Evolutionary conservation across 352 stramenopile species (phyloP).

Genomic region (Albugo laibachii): DNA sequence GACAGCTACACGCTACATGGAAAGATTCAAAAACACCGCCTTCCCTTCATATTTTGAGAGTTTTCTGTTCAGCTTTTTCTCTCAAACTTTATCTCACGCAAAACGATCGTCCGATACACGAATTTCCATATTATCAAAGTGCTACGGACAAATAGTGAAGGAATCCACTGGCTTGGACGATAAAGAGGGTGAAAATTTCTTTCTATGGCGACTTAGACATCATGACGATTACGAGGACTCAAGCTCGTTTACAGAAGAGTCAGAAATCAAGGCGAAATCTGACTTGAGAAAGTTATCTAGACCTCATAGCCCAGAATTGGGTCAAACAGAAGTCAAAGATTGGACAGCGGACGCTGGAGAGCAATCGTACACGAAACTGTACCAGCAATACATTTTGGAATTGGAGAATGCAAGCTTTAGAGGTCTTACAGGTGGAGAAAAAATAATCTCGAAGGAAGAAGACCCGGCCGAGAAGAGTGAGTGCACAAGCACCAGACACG

Average conservation of each 20-base stretch:
- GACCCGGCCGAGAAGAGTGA: background rate
- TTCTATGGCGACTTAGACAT: constrained; percentile 66
- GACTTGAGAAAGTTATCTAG: background rate
- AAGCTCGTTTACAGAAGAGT: constrained; percentile 17
- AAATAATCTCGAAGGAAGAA: too few relatives aligned
- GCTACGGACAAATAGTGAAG: constrained; percentile 81
- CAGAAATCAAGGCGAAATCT: constrained; percentile 20
- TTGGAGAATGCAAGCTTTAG: too few relatives aligned
- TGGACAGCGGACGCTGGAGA: too few relatives aligned
- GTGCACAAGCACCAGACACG: too few relatives aligned
- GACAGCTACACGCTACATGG: constrained; percentile 76
- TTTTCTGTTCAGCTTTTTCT: constrained; percentile 81
- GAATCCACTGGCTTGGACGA: constrained; percentile 84
- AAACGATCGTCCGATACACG: constrained; percentile 80
- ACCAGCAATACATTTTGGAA: too few relatives aligned
- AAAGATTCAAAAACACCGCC: constrained; percentile 48
- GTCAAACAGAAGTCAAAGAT: too few relatives aligned
- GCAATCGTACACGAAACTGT: too few relatives aligned
- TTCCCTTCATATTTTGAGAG: constrained; percentile 76
- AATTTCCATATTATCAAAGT: constrained; percentile 83
- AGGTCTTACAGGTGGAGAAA: too few relatives aligned
- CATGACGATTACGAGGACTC: constrained; percentile 33
- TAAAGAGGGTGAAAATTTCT: constrained; percentile 76
- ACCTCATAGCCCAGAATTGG: background rate
- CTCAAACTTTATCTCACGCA: constrained; percentile 53